Evolutionary conservation across 2,329 filamentous ascomycete species (phyloP), one percentile per base, ranked within the genome.

Genomic region (Aspergillus intermedius): DNA sequence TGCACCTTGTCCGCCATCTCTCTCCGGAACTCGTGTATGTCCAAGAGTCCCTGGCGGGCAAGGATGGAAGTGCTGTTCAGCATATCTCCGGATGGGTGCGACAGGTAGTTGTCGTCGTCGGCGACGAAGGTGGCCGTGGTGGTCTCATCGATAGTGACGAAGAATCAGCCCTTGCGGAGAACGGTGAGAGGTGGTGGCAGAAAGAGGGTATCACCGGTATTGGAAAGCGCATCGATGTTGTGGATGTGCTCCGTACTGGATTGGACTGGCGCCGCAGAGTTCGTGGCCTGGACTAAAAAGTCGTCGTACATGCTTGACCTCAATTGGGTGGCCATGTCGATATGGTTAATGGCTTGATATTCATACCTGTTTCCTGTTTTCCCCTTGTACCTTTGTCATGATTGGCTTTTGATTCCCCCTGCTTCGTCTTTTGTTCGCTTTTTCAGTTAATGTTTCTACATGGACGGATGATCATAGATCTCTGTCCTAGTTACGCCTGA

Each of bases 201-300:
- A 80, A 79, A 47, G 82, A 89, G 49, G 86, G 90, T 41, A 81
- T 88, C 50, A 89, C 94, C 21, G 91, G 91, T 2, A 77, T 91
- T 49, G 91, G 91, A 13, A 86, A 93, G 63, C 88, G 89, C 3
- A 84, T 96, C 23, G 83, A 95, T 35, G 83, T 97, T 15, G 89
- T 96, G 3, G 91, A 97, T 66, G 86, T 84, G 28, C 77, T 84
- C 55, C 78, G 88, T 44, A 80, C 95, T 15, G 84, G 86, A 45
- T 91, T 96, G 59, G 91, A 97, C 69, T 97, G 90, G 86, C 78
- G 79, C 53, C 82, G 87, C 63, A 79, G 91, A 52, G 82, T 94
- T 49, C 83, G 84, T 62, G 87, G 87, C 47, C 69, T 70, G 56
- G 77, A 79, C 58, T 79, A 67, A 66, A 44, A 44, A 45, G 19